Base-by-base conservation (phyloP, 2,329 filamentous ascomycete genomes). In the Fusarium sp. region DNA sequence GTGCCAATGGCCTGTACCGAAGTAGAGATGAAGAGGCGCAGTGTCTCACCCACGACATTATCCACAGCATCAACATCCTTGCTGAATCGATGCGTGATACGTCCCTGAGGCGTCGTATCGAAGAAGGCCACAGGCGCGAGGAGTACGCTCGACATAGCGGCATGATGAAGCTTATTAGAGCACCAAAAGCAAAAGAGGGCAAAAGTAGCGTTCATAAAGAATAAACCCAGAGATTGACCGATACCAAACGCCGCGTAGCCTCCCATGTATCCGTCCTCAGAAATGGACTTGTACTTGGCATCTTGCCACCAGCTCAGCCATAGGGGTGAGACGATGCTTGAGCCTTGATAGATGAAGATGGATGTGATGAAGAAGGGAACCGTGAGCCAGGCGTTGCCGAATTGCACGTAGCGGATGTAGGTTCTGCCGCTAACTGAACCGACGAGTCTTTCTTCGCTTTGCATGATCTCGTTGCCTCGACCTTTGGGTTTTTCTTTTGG, bases 281-380 rank as follows among this genome's bases (percentile, higher is more conserved):
- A 59, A 2, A 72, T 72, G 2, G 40, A 35, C 4, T 9, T 2
- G 22, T 72, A 72, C 12, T 72, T 35, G 1, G 20, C 70, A 20
- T 66, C 56, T 3, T 72, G 69, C 69, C 69, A 72, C 69, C 69
- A 72, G 42, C 69, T 70, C 1, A 72, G 42, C 69, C 69, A 72
- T 0, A 72, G 69, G 0, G 69, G 69, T 3, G 69, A 72, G 3
- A 72, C 69, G 2, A 72, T 58, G 3, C 69, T 72, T 9, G 64
- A 65, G 5, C 69, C 69, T 36, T 72, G 69, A 1, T 66, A 72
- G 14, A 72, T 55, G 0, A 58, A 11, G 17, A 72, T 72, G 1
- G 69, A 72, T 0, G 53, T 17, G 2, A 70, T 24, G 1, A 72
- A 67, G 1, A 72, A 64, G 29, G 69, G 69, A 0, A 46, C 60